Evolutionary conservation across 352 stramenopile genomes (phyloP), one percentile per base, ranked within the genome.

Genomic region (Phytophthora sansomeana): DNA sequence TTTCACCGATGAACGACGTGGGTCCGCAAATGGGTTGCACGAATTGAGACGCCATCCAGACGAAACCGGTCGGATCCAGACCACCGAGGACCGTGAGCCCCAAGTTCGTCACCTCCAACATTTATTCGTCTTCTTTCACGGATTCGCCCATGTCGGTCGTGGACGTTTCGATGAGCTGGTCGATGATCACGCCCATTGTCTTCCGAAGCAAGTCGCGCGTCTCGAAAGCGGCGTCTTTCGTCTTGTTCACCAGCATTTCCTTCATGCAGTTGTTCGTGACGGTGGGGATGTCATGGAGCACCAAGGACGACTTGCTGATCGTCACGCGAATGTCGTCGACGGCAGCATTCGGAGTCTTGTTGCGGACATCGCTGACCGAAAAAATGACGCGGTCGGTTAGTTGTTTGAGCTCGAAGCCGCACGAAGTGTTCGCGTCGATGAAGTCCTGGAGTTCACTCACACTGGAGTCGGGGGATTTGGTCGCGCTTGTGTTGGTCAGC

Each of bases 1-100:
- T 78, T 26, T 85, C 69, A 7, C 77, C 74, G 9, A 85, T 36
- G 51, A 78, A 75, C 1, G 69, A 61, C 5, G 79, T 86, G 1
- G 77, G 79, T 21, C 77, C 77, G 47, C 79, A 88, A 42, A 83
- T 83, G 6, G 79, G 79, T 56, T 88, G 74, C 6, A 86, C 72
- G 50, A 81, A 88, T 51, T 83, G 75, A 36, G 76, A 75, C 0
- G 64, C 74, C 67, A 88, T 68, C 1, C 47, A 59, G 0, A 75
- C 73, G 11, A 88, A 35, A 10, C 79, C 79, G 3, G 70, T 86
- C 0, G 79, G 77, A 43, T 88, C 79, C 32, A 88, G 75, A 7
- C 65, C 74, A 16, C 74, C 65, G 13, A 88, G 58, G 7, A 73
- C 67, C 5, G 74, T 71, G 2, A 88, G 65, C 4, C 78, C 79